A percentile compares a stretch with the other conserved stretches of the same genome.
These are phyloP conservation scores for Colletotrichum navitas DNA, from an alignment of 2,329 filamentous ascomycete genomes.

Conservation along the genomic window DNA sequence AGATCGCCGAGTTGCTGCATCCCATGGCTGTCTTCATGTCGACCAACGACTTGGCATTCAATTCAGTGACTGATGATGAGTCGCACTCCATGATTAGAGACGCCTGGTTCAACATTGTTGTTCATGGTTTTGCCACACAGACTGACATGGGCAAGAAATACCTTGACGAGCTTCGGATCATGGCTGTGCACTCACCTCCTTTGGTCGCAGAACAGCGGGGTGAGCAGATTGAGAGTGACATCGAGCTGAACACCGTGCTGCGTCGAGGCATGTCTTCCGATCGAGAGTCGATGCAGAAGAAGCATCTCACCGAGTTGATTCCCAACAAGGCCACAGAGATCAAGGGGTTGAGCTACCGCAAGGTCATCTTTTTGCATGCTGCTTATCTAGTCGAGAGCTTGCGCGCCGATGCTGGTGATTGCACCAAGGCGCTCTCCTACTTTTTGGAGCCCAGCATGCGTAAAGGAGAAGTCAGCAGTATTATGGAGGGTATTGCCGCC, in stretches of 20 bases:
- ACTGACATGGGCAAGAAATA: slow-evolving; percentile 81
- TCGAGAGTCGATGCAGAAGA: slow-evolving; percentile 84
- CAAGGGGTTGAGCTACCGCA: slow-evolving; percentile 85
- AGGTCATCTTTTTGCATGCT: slow-evolving; percentile 91
- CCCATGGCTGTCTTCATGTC: slow-evolving; percentile 90
- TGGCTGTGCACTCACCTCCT: slow-evolving; percentile 89
- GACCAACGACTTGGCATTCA: slow-evolving; percentile 67
- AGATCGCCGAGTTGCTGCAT: slow-evolving; percentile 88
- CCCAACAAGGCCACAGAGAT: slow-evolving; percentile 84
- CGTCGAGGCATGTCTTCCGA: slow-evolving; percentile 87
- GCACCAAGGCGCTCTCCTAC: slow-evolving; percentile 89
- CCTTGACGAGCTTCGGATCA: slow-evolving; percentile 80
- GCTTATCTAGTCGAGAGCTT: slow-evolving; percentile 91
- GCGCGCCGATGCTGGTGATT: slow-evolving; percentile 87
- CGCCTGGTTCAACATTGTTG: slow-evolving; percentile 97
- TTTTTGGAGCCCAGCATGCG: slow-evolving; percentile 93
- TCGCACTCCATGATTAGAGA: slow-evolving; percentile 82
- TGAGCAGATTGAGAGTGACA: slow-evolving; percentile 93
- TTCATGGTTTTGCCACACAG: slow-evolving; percentile 86
- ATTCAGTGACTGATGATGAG: slow-evolving; percentile 71
- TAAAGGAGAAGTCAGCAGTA: slow-evolving; percentile 71
- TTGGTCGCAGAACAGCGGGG: slow-evolving; percentile 89
- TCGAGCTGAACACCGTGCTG: slow-evolving; percentile 94
- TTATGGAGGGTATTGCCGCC: slow-evolving; percentile 74
- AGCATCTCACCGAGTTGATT: slow-evolving; percentile 78